These are phyloP conservation scores for Rubus idaeus DNA, from an alignment of 306 rosid genomes.

Conservation along the genomic window DNA sequence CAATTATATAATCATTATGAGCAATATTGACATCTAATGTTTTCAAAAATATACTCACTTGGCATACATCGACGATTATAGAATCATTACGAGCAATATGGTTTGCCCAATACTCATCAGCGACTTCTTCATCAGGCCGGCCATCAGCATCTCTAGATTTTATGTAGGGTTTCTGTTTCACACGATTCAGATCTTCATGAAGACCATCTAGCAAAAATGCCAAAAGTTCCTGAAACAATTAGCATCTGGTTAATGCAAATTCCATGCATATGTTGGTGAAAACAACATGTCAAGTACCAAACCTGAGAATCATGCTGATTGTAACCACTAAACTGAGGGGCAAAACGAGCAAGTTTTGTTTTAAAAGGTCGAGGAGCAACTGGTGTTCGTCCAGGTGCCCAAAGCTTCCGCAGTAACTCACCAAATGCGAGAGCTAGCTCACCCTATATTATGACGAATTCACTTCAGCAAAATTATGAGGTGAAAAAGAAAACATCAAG, in stretches of 20 bases:
- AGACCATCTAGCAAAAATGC: constrained; percentile 98
- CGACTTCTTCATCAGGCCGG: constrained; percentile 96
- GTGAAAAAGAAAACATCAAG: neutral
- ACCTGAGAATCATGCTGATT: constrained; percentile 99
- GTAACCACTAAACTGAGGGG: constrained; percentile 97
- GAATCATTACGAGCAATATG: constrained; percentile 99
- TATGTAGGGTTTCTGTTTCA: constrained; percentile 88
- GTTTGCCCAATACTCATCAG: constrained; percentile 98
- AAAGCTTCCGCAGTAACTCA: constrained; percentile 86
- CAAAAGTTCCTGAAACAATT: constrained; percentile 79
- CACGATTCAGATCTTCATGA: constrained; percentile 98
- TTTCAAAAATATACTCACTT: constrained; percentile 55
- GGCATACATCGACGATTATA: constrained; percentile 96
- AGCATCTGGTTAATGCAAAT: constrained; percentile 26
- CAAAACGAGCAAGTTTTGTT: constrained; percentile 95
- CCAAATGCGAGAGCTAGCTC: constrained; percentile 97
- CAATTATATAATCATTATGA: no score
- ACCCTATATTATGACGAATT: constrained; percentile 49
- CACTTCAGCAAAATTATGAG: neutral
- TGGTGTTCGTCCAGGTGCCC: constrained; percentile 97
- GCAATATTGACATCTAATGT: neutral
- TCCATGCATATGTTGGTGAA: constrained; percentile 18
- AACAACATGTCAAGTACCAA: constrained; percentile 25
- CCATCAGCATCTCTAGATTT: constrained; percentile 98
- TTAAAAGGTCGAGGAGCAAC: constrained; percentile 95